A percentile compares a stretch with the other conserved stretches of the same genome.
These are phyloP conservation scores for Metschnikowia kunwiensis DNA, from an alignment of 805 yeast genomes.

Conservation along the genomic window DNA sequence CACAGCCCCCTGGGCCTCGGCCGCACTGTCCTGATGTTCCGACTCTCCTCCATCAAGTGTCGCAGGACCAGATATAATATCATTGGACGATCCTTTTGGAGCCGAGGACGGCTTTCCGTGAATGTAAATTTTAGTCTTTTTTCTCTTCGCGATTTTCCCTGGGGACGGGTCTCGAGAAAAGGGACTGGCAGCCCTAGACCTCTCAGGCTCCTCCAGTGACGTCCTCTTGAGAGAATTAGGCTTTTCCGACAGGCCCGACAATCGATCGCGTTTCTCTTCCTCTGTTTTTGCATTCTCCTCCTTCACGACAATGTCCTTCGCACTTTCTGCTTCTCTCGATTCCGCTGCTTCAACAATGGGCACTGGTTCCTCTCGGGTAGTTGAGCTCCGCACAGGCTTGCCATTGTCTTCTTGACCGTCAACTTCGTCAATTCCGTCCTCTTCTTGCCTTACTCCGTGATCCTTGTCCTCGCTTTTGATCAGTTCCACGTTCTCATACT, in stretches of 20 bases:
- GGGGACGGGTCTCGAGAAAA: constrained; percentile 14
- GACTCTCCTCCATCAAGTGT: not conserved
- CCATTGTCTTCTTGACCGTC: not conserved
- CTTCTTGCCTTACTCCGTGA: not conserved
- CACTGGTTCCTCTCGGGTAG: not conserved
- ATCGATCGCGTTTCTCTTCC: not conserved
- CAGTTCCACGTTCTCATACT: too few species aligned
- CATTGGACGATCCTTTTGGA: constrained; percentile 5
- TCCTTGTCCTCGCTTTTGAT: not conserved
- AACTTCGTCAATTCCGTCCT: not conserved
- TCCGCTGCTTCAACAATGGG: not conserved
- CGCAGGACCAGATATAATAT: not conserved
- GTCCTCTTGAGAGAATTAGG: constrained; percentile 2
- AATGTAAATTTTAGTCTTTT: constrained; percentile 28
- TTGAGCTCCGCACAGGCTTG: not conserved
- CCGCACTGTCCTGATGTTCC: not conserved
- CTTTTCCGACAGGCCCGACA: not conserved
- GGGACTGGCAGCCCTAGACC: constrained; percentile 16
- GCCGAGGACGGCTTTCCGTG: constrained; percentile 19
- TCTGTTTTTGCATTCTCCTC: not conserved
- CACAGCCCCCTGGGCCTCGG: not conserved
- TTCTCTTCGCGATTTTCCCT: constrained; percentile 18
- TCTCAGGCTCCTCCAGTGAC: constrained; percentile 7
- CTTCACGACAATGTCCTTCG: too few species aligned
- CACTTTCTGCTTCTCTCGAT: not conserved